Percentiles rank a stretch among this genome's conserved stretches.
phyloP scores from a whole-genome alignment of 1,284 basidiomycete species.

The Moesziomyces antarcticus region DNA sequence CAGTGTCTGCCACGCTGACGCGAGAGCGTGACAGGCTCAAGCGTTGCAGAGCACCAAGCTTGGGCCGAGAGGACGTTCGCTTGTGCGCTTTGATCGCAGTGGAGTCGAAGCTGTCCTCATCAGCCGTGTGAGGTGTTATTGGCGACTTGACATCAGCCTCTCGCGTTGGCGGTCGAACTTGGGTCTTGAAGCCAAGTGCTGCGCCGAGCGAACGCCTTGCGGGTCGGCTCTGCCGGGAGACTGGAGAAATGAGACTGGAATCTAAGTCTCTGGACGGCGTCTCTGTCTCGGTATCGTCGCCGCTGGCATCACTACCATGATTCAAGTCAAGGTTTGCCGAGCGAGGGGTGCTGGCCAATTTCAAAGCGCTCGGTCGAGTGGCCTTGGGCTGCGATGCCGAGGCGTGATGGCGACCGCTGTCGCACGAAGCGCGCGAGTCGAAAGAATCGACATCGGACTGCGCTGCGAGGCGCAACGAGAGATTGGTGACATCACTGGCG shows the following conservation, averaged over 20 bases:
- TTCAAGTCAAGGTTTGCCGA: background rate
- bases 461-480: slow-evolving; percentile 37
- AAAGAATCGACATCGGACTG: slow-evolving; percentile 32
- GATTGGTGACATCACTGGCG: slow-evolving; percentile 27
- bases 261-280: slow-evolving; percentile 5
- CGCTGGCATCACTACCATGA: slow-evolving; percentile 16
- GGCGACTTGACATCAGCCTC: background rate
- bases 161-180: slow-evolving; percentile 1
- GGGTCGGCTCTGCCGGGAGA: background rate
- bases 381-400: background rate
- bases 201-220: slow-evolving; percentile 31
- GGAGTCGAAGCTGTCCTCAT: slow-evolving; percentile 2
- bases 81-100: slow-evolving; percentile 5
- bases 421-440: slow-evolving; percentile 2
- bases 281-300: slow-evolving; percentile 45
- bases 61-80: slow-evolving; percentile 22
- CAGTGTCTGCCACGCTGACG: slow-evolving; percentile 19
- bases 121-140: background rate
- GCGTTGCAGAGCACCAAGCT: slow-evolving; percentile 30
- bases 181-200: slow-evolving; percentile 29
- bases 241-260: background rate
- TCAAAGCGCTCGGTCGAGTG: slow-evolving; percentile 3
- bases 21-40: slow-evolving; percentile 46
- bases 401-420: slow-evolving; percentile 5
- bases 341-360: background rate